Conservation (phyloP, 805 yeast genomes). For the Myxozyma neglecta region DNA sequence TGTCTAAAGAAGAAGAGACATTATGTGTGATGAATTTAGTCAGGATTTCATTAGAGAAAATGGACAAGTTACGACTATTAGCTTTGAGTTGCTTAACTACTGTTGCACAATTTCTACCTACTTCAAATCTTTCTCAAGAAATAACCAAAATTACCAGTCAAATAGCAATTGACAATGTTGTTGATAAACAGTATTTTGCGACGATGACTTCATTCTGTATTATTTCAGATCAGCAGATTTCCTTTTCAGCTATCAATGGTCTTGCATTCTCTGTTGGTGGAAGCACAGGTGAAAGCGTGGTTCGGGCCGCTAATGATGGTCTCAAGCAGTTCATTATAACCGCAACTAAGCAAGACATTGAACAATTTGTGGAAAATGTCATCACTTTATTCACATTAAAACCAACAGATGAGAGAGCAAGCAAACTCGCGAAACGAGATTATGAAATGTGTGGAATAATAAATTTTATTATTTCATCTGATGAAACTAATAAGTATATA, state of each 20-base stretch:
- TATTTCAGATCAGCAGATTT: neutral
- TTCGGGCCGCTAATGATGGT: conserved; percentile 27
- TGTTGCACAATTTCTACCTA: neutral
- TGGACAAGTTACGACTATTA: conserved; percentile 52
- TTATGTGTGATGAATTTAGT: conserved; percentile 41
- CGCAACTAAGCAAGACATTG: neutral
- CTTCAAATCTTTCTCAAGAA: neutral
- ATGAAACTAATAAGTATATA: neutral
- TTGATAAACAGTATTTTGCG: neutral
- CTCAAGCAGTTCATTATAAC: neutral
- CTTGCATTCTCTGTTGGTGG: conserved; percentile 20
- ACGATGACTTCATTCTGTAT: conserved; percentile 5
- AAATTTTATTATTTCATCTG: conserved; percentile 8
- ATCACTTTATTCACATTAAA: conserved; percentile 2
- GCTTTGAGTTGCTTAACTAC: conserved; percentile 45
- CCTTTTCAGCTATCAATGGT: conserved; percentile 11
- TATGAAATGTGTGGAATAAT: conserved; percentile 19
- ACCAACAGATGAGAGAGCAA: neutral
- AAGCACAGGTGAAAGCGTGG: conserved; percentile 24
- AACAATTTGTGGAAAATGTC: neutral
- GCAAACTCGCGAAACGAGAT: conserved; percentile 6
- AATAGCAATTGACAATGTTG: neutral
- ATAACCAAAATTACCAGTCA: neutral
- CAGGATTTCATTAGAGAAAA: conserved; percentile 63
- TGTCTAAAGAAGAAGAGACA: conserved; percentile 7